Evolutionary conservation across 75 land plant species (phyloP).

Genomic region (Sequoia sempervirens): DNA sequence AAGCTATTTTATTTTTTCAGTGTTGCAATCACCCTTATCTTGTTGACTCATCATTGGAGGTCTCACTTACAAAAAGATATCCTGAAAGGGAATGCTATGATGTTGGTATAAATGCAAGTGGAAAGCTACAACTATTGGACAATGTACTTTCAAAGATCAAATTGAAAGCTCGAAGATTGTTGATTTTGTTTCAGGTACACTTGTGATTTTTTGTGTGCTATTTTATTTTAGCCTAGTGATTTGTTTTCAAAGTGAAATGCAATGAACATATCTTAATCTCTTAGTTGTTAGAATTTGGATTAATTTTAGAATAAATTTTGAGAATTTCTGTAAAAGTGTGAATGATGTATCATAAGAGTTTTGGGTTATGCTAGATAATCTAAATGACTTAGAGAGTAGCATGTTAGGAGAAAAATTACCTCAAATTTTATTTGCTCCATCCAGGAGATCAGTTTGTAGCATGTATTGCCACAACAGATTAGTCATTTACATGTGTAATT

Average conservation of each 20-base stretch:
- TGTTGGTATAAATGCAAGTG: conserved; percentile 77
- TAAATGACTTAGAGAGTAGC: no score
- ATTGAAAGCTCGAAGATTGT: conserved; percentile 20
- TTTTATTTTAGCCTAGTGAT: not conserved
- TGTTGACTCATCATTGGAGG: conserved; percentile 40
- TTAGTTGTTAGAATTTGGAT: not conserved
- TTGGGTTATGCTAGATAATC: no score
- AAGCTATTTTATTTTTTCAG: conserved; percentile 34
- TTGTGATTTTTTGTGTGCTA: not conserved
- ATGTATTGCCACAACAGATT: no score
- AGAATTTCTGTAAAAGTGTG: no score
- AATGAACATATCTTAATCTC: not conserved
- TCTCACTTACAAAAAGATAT: conserved; percentile 27
- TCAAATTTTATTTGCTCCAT: no score
- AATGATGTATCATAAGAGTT: no score
- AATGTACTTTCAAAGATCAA: conserved; percentile 49
- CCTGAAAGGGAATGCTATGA: conserved; percentile 40
- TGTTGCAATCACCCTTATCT: conserved; percentile 89
- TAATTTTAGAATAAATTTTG: no score
- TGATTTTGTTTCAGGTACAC: conserved; percentile 70
- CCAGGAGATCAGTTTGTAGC: no score
- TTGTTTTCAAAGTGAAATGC: not conserved
- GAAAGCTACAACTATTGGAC: conserved; percentile 78
- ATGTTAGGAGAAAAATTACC: no score
- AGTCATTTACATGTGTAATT: no score